Conservation (phyloP, 2,329 filamentous ascomycete genomes). For the Paraconiothyrium sp. region DNA sequence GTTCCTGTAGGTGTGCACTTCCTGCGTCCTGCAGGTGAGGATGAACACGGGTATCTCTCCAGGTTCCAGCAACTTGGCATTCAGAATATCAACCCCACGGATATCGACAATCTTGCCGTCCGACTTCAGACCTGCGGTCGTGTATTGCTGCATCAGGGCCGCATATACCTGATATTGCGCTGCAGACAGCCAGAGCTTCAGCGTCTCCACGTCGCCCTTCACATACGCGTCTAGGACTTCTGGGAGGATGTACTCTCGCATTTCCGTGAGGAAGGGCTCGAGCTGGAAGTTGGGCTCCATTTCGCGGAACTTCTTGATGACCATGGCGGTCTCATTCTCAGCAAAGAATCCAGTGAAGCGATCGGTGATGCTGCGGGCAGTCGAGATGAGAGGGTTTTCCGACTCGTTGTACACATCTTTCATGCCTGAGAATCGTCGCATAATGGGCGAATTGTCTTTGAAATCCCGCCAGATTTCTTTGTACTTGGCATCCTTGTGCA, state of each 20-base stretch:
- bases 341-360: constrained; percentile 95
- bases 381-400: constrained; percentile 93
- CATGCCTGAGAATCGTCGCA: constrained; percentile 87
- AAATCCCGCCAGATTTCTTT: constrained; percentile 99
- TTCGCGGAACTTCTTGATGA: constrained; percentile 96
- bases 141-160: constrained; percentile 96
- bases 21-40: constrained; percentile 94
- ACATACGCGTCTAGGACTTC: constrained; percentile 98
- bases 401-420: constrained; percentile 93
- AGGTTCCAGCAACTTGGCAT: constrained; percentile 81
- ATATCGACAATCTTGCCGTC: constrained; percentile 97
- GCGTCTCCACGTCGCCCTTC: constrained; percentile 88
- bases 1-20: constrained; percentile 96
- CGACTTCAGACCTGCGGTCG: constrained; percentile 89
- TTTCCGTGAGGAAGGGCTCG: constrained; percentile 92
- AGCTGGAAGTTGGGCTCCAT: constrained; percentile 96
- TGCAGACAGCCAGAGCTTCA: constrained; percentile 95
- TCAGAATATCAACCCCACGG: constrained; percentile 87
- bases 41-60: constrained; percentile 96
- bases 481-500: constrained; percentile 97
- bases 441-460: constrained; percentile 85
- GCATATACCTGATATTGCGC: constrained; percentile 97
- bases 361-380: constrained; percentile 92
- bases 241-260: constrained; percentile 96
- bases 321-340: constrained; percentile 96